Evolutionary conservation across 108 stramenopile species (phyloP), one percentile per base, ranked within the genome.

Genomic region (Schizochytrium sp.): DNA sequence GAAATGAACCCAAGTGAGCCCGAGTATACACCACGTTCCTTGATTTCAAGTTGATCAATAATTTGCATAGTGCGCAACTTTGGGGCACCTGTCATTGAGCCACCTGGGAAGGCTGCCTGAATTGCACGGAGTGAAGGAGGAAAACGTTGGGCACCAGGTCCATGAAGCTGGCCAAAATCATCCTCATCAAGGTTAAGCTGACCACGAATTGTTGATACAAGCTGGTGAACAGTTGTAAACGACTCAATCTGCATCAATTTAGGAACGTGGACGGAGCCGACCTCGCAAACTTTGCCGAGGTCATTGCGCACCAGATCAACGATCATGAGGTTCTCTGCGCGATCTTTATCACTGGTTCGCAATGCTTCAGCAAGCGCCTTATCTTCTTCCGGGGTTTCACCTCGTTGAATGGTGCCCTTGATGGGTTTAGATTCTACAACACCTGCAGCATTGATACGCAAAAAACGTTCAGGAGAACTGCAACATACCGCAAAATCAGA

Each of bases 31-130:
- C 97, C 98, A 4, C 98, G 94, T 40, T 92, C 90, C 3, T 91
- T 90, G 46, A 91, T 89, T 89, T 98, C 98, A 87, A 98, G 87
- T 53, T 95, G 93, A 44, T 72, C 72, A 53, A 99, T 92, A 7
- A 98, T 93, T 64, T 98, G 97, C 95, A 97, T 96, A 15, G 97
- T 96, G 44, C 97, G 94, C 45, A 94, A 89, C 92, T 99, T 99
- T 49, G 98, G 98, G 28, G 98, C 98, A n/a, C 98, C 98, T 53
- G 98, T 98, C 98, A 99, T 99, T 87, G 97, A 97, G 2, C 98
- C 98, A 41, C 97, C 97, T 0, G 98, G 98, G 88, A 99, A 99
- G 53, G 96, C 94, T n/a, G 97, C 96, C 88, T 98, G 97, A 15
- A 97, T 92, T 1, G 95, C 94, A 89, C 88, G 93, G 55, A 56